Evolutionary conservation across 805 yeast species (phyloP).

Genomic region (Sugiyamaella qingdaonensis): DNA sequence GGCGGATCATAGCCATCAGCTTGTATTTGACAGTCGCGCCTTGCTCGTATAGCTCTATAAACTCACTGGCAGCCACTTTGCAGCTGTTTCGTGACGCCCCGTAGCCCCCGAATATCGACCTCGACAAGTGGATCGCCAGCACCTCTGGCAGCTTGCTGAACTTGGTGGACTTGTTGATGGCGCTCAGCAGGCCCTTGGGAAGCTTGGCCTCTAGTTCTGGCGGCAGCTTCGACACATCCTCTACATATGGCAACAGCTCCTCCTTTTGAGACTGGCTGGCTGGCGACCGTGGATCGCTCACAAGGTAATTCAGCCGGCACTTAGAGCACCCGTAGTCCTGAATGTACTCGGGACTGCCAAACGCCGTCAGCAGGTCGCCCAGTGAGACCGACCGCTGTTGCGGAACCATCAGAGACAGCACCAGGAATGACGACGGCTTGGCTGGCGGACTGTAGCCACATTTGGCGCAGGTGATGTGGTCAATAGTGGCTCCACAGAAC

Average conservation of each 20-base stretch:
- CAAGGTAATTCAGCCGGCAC: constrained; percentile 48
- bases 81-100: constrained; percentile 71
- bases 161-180: constrained; percentile 61
- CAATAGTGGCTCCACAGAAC: constrained; percentile 61
- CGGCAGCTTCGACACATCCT: constrained; percentile 46
- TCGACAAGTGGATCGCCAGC: constrained; percentile 75
- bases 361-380: constrained; percentile 50
- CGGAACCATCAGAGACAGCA: constrained; percentile 74
- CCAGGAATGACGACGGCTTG: constrained; percentile 56
- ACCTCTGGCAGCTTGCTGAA: constrained; percentile 65
- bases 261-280: constrained; percentile 25
- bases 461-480: constrained; percentile 63
- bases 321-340: constrained; percentile 70
- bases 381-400: constrained; percentile 45
- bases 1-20: constrained; percentile 72
- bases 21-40: constrained; percentile 42
- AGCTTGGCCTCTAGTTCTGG: constrained; percentile 33
- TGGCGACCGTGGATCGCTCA: neutral
- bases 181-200: constrained; percentile 50
- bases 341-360: constrained; percentile 64
- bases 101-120: constrained; percentile 72
- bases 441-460: constrained; percentile 64
- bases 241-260: constrained; percentile 41
- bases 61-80: constrained; percentile 60
- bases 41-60: constrained; percentile 37